Evolutionary conservation across 768 basidiomycete genomes (phyloP).

Genomic region (Cystobasidium onofrii): DNA sequence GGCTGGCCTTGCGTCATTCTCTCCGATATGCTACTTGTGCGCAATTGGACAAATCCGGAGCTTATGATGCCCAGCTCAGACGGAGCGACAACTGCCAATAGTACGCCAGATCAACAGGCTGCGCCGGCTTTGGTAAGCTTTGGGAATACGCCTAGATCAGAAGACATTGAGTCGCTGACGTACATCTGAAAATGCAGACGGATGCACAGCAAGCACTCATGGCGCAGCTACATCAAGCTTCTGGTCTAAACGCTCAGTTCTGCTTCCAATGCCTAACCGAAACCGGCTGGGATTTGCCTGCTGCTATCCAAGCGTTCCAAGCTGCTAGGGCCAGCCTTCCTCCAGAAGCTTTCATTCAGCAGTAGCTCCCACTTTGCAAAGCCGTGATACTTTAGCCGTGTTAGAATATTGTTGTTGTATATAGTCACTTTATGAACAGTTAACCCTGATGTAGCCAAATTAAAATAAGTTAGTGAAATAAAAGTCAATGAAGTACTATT

Average conservation of each 20-base stretch:
- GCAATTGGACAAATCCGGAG: slow-evolving; percentile 68
- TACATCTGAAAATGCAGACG: slow-evolving; percentile 49
- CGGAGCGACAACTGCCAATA: slow-evolving; percentile 42
- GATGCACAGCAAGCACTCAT: slow-evolving; percentile 65
- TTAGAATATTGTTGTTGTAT: background rate
- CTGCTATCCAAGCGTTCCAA: slow-evolving; percentile 76
- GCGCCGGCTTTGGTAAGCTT: slow-evolving; percentile 37
- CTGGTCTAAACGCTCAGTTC: slow-evolving; percentile 68
- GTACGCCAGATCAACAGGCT: slow-evolving; percentile 42
- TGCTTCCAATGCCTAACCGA: slow-evolving; percentile 74
- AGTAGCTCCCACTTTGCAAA: background rate
- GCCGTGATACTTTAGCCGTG: background rate
- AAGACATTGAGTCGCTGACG: background rate
- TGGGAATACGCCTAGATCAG: background rate
- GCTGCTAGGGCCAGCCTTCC: slow-evolving; percentile 52
- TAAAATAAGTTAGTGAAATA: too few relatives aligned
- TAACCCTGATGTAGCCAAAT: background rate
- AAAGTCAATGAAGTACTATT: too few relatives aligned
- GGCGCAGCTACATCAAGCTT: slow-evolving; percentile 61
- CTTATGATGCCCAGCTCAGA: slow-evolving; percentile 47
- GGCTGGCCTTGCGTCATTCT: slow-evolving; percentile 88
- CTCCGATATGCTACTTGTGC: slow-evolving; percentile 76
- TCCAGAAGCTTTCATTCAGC: slow-evolving; percentile 36
- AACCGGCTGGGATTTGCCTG: slow-evolving; percentile 74
- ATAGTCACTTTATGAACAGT: background rate